These are phyloP conservation scores for Salix koriyanagi DNA, from an alignment of 345 rosid species.

Conservation along the genomic window DNA sequence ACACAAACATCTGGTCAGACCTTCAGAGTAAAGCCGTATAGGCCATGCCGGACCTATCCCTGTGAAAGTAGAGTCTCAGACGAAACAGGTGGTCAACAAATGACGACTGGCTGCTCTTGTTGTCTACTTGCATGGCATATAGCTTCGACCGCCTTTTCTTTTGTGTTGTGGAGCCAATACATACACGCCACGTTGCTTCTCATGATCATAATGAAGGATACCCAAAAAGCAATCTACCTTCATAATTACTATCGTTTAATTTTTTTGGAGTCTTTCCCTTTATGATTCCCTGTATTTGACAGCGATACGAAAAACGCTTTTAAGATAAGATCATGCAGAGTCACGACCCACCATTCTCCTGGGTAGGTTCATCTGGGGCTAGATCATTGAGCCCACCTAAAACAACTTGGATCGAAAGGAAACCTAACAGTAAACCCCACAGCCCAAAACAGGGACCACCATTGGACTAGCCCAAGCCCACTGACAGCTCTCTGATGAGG, in stretches of 20 bases:
- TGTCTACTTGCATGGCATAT: not conserved
- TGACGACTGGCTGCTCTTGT: not conserved
- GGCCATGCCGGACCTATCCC: not conserved
- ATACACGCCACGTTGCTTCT: not conserved
- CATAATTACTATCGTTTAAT: not conserved
- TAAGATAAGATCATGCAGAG: not conserved
- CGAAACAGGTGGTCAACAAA: too few species aligned
- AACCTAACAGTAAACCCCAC: not conserved
- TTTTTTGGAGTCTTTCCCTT: not conserved
- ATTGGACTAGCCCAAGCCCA: not conserved
- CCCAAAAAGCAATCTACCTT: not conserved
- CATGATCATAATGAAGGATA: not conserved
- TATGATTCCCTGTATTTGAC: not conserved
- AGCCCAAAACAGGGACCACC: slow-evolving; percentile 1
- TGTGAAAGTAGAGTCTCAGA: too few species aligned
- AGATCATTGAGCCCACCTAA: not conserved
- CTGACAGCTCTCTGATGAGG: slow-evolving; percentile 3
- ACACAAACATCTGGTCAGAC: not conserved
- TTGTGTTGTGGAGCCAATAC: not conserved
- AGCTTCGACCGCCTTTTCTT: not conserved
- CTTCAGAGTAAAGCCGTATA: too few species aligned
- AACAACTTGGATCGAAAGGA: not conserved
- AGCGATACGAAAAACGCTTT: too few species aligned
- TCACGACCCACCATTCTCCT: not conserved
- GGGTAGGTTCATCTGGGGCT: not conserved